Evolutionary conservation across 257 asterid genomes (phyloP), one percentile per base, ranked within the genome.

Genomic region (Solanum gandarillasii): DNA sequence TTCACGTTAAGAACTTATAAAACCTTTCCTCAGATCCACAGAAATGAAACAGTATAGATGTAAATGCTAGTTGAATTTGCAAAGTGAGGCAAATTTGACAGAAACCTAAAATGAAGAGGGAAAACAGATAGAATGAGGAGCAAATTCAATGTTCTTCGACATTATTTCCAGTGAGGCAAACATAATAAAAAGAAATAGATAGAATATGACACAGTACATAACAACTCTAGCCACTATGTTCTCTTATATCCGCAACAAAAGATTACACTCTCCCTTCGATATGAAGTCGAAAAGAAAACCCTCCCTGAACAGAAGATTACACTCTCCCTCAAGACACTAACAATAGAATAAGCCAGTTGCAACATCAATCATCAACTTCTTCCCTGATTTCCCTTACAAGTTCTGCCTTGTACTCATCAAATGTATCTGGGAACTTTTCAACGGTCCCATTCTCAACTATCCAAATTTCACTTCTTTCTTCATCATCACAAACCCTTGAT

Each of bases 401-500:
- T 52, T 91, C 92, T 35, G 89, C 91, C 88, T 91, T 91, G 90
- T 90, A 91, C 83, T 91, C 91, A 68, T 87, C 91, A 68, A 90
- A 91, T 13, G 90, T 71, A 72, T 91, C 93, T 5, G 83, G 89
- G 88, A 87, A 91, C 31, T 60, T 48, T 86, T 86, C 91, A 18
- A 88, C 91, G 2, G 93, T 91, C 75, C 93, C 93, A 86, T 91
- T 86, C 88, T 91, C 93, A 76, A 90, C 92, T 52, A 91, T 68
- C 93, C 93, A 90, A 65, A 91, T 90, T 82, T 91, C 88, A 87
- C 93, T 91, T 84, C 76, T 89, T 86, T 91, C 93, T 88, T 91
- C 93, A 70, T 91, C 91, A 4, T 91, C 92, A 75, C 93, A 90
- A 52, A 91, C 93, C 7, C 92, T 86, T 0, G 93, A 91, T 85